phyloP scores from a whole-genome alignment of 2,329 filamentous ascomycete species.

The Trichoderma koningii region DNA sequence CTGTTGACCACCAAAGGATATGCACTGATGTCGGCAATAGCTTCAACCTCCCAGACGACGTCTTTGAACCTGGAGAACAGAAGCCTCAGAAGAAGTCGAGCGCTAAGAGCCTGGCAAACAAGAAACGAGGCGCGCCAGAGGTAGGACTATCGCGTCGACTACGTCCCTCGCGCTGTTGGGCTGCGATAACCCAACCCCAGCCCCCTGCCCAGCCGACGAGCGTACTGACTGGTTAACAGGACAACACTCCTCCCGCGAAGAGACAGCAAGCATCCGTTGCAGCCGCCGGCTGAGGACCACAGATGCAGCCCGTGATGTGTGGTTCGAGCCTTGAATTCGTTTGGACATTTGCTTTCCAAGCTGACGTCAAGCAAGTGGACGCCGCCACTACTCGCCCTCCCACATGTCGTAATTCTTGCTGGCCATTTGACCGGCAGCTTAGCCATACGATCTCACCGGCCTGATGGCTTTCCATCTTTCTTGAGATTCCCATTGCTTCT shows the following conservation, averaged over 20 bases:
- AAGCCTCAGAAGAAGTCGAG: conserved; percentile 64
- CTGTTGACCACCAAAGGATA: background rate
- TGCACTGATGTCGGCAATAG: conserved; percentile 56
- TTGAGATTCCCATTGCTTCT: background rate
- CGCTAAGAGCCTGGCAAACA: conserved; percentile 45
- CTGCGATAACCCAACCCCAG: conserved; percentile 8
- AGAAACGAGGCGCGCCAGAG: conserved; percentile 54
- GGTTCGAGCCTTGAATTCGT: conserved; percentile 6
- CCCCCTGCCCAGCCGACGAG: conserved; percentile 19
- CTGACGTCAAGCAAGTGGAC: conserved; percentile 34
- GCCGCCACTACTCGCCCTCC: background rate
- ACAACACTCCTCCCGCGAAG: conserved; percentile 43
- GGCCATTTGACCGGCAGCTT: conserved; percentile 7
- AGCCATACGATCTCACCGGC: background rate
- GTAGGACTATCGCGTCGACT: conserved; percentile 40
- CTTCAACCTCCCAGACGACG: conserved; percentile 83
- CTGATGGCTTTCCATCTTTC: background rate
- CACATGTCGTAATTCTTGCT: conserved; percentile 14
- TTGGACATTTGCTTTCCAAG: conserved; percentile 29
- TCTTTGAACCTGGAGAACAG: conserved; percentile 79
- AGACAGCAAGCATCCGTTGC: conserved; percentile 47
- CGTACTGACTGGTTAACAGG: conserved; percentile 39
- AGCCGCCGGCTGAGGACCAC: conserved; percentile 41
- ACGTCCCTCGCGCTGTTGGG: conserved; percentile 23
- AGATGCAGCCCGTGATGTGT: background rate